phyloP scores from a whole-genome alignment of 805 yeast species.

The Starmerella scarabaei region DNA sequence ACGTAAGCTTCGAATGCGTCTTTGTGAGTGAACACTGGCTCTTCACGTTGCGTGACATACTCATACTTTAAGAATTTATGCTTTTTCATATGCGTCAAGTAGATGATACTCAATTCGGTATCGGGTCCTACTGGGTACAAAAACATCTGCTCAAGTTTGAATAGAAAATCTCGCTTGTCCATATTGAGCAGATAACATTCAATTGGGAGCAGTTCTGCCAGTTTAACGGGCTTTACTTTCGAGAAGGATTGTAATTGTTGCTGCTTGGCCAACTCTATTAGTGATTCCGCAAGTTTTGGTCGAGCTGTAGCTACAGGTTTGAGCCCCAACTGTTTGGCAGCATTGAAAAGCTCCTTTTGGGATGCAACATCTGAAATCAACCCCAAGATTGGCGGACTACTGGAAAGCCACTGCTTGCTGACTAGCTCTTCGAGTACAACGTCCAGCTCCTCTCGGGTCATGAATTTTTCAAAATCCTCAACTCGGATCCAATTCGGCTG shows the following conservation, averaged over 20 bases:
- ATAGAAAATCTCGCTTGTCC: slow-evolving; percentile 7
- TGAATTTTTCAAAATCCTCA: slow-evolving; percentile 19
- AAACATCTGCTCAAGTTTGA: slow-evolving; percentile 16
- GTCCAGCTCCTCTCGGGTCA: slow-evolving; percentile 16
- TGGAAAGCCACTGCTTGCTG: slow-evolving; percentile 10
- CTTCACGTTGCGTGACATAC: slow-evolving; percentile 16
- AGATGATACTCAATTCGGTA: slow-evolving; percentile 17
- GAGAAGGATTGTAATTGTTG: slow-evolving; percentile 3
- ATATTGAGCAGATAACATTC: slow-evolving; percentile 8
- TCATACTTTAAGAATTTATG: slow-evolving; percentile 18
- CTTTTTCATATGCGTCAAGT: slow-evolving; percentile 21
- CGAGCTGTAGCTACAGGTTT: slow-evolving; percentile 5
- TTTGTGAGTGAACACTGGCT: slow-evolving; percentile 16
- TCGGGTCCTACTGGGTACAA: slow-evolving; percentile 21
- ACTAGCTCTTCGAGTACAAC: slow-evolving; percentile 12
- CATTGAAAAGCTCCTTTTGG: slow-evolving; percentile 16
- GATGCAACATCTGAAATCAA: slow-evolving; percentile 17
- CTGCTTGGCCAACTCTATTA: slow-evolving; percentile 12
- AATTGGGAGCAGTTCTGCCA: slow-evolving; percentile 3
- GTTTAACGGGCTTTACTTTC: slow-evolving; percentile 3
- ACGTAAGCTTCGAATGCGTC: slow-evolving; percentile 17
- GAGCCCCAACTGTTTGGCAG: slow-evolving; percentile 12
- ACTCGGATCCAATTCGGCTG: slow-evolving; percentile 17
- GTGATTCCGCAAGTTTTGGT: slow-evolving; percentile 9
- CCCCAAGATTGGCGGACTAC: slow-evolving; percentile 7